Evolutionary conservation across 2,329 filamentous ascomycete species (phyloP).

Genomic region (Penicillium thymicola): DNA sequence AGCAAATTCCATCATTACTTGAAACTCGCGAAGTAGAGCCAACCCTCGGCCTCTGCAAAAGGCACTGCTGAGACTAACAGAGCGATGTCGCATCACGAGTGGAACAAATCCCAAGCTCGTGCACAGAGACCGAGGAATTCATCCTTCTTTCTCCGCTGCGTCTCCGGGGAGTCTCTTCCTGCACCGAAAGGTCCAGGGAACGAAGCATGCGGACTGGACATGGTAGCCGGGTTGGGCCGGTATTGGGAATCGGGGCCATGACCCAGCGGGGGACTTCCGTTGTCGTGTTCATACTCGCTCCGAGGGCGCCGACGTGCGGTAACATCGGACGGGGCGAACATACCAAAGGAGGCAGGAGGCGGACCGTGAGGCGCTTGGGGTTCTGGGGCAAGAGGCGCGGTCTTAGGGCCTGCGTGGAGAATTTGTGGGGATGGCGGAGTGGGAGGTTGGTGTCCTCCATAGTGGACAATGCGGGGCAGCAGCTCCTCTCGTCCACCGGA

Average conservation of each 20-base stretch:
- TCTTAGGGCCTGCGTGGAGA: slow-evolving; percentile 29
- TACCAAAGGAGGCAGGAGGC: slow-evolving; percentile 50
- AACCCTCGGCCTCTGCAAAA: not conserved
- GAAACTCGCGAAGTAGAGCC: not conserved
- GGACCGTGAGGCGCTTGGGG: slow-evolving; percentile 65
- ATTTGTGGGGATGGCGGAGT: slow-evolving; percentile 73
- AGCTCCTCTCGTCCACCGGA: slow-evolving; percentile 90
- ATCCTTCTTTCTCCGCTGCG: slow-evolving; percentile 80
- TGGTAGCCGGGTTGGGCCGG: slow-evolving; percentile 37
- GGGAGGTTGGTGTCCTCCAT: slow-evolving; percentile 87
- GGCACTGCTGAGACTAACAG: not conserved
- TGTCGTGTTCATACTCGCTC: slow-evolving; percentile 87
- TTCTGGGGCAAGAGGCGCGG: slow-evolving; percentile 31
- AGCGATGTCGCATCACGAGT: slow-evolving; percentile 60
- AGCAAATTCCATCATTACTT: slow-evolving; percentile 9
- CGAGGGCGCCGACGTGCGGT: slow-evolving; percentile 67
- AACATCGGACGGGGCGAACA: slow-evolving; percentile 26
- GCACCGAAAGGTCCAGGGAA: slow-evolving; percentile 71
- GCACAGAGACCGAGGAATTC: slow-evolving; percentile 85
- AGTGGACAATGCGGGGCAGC: slow-evolving; percentile 90
- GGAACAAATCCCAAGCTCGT: slow-evolving; percentile 93
- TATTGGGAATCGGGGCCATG: slow-evolving; percentile 59
- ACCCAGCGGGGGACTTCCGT: slow-evolving; percentile 78
- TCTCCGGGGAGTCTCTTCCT: slow-evolving; percentile 78
- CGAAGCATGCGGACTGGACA: slow-evolving; percentile 30